Base-by-base conservation (phyloP, 495 filamentous ascomycete species). In the Podospora australis region DNA sequence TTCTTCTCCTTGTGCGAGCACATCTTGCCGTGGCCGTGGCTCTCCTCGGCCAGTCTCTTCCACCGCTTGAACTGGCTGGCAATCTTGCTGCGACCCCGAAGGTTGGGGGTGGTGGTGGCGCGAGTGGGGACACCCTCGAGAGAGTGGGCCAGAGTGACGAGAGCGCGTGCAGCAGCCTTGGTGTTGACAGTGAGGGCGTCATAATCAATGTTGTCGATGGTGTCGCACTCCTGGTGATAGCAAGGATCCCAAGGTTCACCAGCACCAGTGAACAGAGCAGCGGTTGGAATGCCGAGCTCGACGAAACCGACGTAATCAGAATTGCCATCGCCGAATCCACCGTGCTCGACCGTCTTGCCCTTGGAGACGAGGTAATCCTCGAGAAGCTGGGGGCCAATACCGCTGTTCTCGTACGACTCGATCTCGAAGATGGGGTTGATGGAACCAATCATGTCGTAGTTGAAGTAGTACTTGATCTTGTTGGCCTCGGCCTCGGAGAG, bases 401-500 rank as follows among this genome's bases (percentile, higher is more conserved):
- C 72, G 49, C 67, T 69, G 26, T 62, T 64, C 26, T 68, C 58
- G 44, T 69, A 64, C 13, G 59, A 58, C 20, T 39, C 83, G 56
- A 86, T 73, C 50, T 73, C 77, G 53, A 76, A 73, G 4, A 72
- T 70, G 48, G 79, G 86, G 66, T 84, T 81, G n/a, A 83, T 83
- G 5, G 76, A 81, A 24, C 81, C 84, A 47, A 87, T 83, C 84
- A 87, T 88, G 67, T 88, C 84, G 56, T 85, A 85, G 67, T 88
- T 86, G 58, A 88, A 81, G 57, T 86, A 86, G 6, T 83, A 73
- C 10, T 72, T 65, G 56, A 88, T 77, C 53, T 79, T 78, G 29
- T 65, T 67, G 9, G 73, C 67, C n/a, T 66, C 70, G 0, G 59
- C 48, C 13, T 62, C 49, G 23, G 74, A 57, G 6, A 58, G 49